These are phyloP conservation scores for Alopecurus myosuroides DNA, from an alignment of 176 grass and related monocot species.

Conservation along the genomic window DNA sequence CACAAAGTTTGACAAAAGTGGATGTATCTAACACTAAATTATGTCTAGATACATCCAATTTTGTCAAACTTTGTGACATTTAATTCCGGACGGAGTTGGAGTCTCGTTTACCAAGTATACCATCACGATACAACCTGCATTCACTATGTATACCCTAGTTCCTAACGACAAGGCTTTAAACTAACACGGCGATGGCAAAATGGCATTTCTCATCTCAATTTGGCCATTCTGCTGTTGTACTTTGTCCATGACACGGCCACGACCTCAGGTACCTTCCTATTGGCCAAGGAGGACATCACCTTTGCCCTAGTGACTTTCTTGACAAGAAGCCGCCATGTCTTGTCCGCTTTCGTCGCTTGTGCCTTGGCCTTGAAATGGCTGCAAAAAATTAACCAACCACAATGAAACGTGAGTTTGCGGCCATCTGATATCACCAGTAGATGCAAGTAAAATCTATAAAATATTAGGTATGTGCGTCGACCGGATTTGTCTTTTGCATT, in stretches of 20 bases:
- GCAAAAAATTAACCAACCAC: background rate
- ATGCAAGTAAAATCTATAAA: background rate
- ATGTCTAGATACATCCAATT: no score
- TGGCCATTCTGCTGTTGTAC: slow-evolving; percentile 18
- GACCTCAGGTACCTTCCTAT: slow-evolving; percentile 26
- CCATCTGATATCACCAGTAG: background rate
- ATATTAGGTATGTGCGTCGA: background rate
- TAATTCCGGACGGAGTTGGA: no score
- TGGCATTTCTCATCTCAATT: background rate
- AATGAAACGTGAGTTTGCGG: background rate
- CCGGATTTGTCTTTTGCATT: background rate
- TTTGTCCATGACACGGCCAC: slow-evolving; percentile 40
- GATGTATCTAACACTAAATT: no score
- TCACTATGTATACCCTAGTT: background rate
- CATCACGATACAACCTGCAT: background rate
- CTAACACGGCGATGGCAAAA: background rate
- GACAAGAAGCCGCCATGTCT: slow-evolving; percentile 67
- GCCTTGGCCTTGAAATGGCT: slow-evolving; percentile 57
- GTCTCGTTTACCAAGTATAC: background rate
- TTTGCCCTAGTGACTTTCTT: slow-evolving; percentile 60
- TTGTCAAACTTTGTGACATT: no score
- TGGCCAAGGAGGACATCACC: slow-evolving; percentile 48
- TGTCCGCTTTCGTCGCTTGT: slow-evolving; percentile 50
- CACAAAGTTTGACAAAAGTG: no score
- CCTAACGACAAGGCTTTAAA: background rate